Base-by-base conservation (phyloP, 1,284 basidiomycete genomes). In the Cutaneotrichosporon cyanovorans region DNA sequence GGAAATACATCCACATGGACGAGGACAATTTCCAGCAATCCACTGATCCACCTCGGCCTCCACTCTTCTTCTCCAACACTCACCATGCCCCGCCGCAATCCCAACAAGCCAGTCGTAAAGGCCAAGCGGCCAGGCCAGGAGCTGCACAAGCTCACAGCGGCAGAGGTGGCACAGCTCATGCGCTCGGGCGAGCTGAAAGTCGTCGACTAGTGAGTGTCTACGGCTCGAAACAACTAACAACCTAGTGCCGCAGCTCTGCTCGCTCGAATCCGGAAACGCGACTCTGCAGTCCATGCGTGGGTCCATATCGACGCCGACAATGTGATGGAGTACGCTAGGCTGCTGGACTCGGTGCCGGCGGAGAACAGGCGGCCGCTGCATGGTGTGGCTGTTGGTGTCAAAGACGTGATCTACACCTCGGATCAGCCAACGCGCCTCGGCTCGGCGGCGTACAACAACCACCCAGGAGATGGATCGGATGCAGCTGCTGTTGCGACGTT, bases 391-490 rank as follows among this genome's bases (percentile, higher is more conserved):
- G 47, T 65, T n/a, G 63, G 50, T 2, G 54, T 63, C 51, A 65
- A 63, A 50, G 62, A 62, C 46, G 53, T 62, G 15, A 57, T 64
- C 21, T 31, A 57, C 48, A 60, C 59, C 7, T 45, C 44, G 31
- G 65, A 68, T 46, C 58, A 62, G 56, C 65, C 65, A 1, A 68
- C 65, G 0, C 50, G 60, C 37, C 53, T 60, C 37, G 48, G 43
- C 31, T 65, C 61, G 3, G 45, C 56, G 0, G 53, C 58, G 37
- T 62, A 58, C 53, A 58, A 59, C 40, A 55, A 45, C 35, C 46
- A 56, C 25, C 25, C 25, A 28, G 43, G 51, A 19, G 58, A 19
- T 2, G 34, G 20, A 2, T 18, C 23, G 4, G 65, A 67, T 46
- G 61, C 63, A 2, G 36, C 51, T 1, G 48, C 53, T 4, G 53